Conservation (phyloP, 169 alveolate genomes). For the Cryptosporidium canis region DNA sequence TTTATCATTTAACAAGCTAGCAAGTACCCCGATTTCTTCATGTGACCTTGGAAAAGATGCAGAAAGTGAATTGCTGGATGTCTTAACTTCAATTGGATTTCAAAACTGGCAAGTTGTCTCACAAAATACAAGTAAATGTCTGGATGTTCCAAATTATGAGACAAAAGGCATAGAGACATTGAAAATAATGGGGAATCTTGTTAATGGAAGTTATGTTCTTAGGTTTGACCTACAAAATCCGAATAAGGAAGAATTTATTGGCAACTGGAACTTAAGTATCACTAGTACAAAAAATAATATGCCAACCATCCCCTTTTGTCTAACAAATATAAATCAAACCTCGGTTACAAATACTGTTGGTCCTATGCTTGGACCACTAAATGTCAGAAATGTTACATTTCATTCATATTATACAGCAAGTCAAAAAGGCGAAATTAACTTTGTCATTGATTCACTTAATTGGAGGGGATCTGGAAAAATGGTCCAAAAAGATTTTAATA, state of each 20-base stretch:
- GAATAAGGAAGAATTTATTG: background rate
- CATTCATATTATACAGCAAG: slow-evolving; percentile 34
- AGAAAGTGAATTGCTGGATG: slow-evolving; percentile 4
- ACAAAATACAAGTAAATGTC: slow-evolving; percentile 37
- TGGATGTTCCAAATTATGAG: slow-evolving; percentile 32
- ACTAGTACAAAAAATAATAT: slow-evolving; percentile 63
- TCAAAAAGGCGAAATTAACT: slow-evolving; percentile 8
- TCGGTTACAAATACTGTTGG: slow-evolving; percentile 32
- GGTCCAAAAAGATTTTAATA: background rate
- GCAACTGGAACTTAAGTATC: slow-evolving; percentile 64
- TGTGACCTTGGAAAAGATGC: slow-evolving; percentile 23
- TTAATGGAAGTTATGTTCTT: slow-evolving; percentile 43
- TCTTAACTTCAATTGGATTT: slow-evolving; percentile 57
- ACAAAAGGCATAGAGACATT: slow-evolving; percentile 4
- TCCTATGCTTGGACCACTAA: slow-evolving; percentile 9
- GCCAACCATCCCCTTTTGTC: slow-evolving; percentile 61
- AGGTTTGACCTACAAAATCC: slow-evolving; percentile 58
- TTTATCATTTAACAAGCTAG: background rate
- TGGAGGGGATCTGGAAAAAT: background rate
- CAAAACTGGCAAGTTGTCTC: slow-evolving; percentile 44
- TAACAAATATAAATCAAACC: slow-evolving; percentile 2
- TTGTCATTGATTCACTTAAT: background rate
- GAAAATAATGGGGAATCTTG: slow-evolving; percentile 32
- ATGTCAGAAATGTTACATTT: background rate
- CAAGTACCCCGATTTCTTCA: background rate